phyloP scores from a whole-genome alignment of 169 alveolate genomes.

The Plasmodium malariae region DNA sequence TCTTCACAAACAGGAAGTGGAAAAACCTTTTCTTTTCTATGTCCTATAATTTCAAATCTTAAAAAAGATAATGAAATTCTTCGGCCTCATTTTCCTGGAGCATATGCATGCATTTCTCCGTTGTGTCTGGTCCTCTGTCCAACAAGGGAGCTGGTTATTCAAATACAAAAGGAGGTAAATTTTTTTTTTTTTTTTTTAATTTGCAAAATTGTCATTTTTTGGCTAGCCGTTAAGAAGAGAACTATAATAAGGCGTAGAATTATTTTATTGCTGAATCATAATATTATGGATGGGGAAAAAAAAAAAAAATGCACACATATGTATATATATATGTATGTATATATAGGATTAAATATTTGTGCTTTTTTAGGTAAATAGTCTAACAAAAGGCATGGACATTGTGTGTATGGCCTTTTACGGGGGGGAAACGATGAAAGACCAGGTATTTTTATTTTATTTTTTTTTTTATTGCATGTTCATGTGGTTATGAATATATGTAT shows the following conservation, averaged over 20 bases:
- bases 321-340: neutral
- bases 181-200: constrained; percentile 88
- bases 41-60: constrained; percentile 95
- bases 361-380: constrained; percentile 77
- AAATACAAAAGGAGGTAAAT: constrained; percentile 91
- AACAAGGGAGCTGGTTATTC: constrained; percentile 49
- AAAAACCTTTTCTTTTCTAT: constrained; percentile 97
- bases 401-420: constrained; percentile 62
- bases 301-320: constrained; percentile 12
- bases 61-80: constrained; percentile 54
- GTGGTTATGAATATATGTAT: neutral
- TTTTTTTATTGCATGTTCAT: neutral
- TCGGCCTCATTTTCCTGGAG: constrained; percentile 55
- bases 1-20: constrained; percentile 99
- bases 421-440: constrained; percentile 62
- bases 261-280: too few species aligned
- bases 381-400: constrained; percentile 31
- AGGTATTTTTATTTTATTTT: constrained; percentile 6
- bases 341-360: constrained; percentile 68
- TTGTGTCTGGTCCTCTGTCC: constrained; percentile 75
- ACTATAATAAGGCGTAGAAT: too few species aligned
- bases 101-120: constrained; percentile 80
- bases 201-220: constrained; percentile 92
- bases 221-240: too few species aligned
- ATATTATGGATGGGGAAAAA: too few species aligned